Percentiles rank a stretch among this genome's conserved stretches.
phyloP scores from a whole-genome alignment of 2,329 filamentous ascomycete species.

The Cordyceps pruinosa region DNA sequence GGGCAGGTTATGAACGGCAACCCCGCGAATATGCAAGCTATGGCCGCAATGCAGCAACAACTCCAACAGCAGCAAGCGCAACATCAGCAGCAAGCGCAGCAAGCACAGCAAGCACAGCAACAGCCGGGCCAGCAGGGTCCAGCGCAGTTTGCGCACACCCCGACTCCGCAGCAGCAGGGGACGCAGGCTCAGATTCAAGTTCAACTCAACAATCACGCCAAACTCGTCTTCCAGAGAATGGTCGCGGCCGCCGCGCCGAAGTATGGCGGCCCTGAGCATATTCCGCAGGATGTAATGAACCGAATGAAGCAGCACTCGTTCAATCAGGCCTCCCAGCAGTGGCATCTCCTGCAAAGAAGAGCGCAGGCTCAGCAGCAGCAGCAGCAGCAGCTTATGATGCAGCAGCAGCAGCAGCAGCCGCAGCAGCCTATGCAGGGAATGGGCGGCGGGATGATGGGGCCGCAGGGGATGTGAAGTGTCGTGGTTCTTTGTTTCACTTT shows the following conservation, averaged over 20 bases:
- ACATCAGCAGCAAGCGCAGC: conserved; percentile 24
- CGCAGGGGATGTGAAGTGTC: conserved; percentile 37
- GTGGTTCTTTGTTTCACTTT: background rate
- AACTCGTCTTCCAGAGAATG: conserved; percentile 33
- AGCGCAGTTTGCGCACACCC: conserved; percentile 16
- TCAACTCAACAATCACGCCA: conserved; percentile 28
- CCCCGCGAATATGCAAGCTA: conserved; percentile 23
- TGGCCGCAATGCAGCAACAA: conserved; percentile 25
- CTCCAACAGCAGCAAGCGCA: conserved; percentile 28
- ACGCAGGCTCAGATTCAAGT: conserved; percentile 20
- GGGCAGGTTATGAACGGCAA: conserved; percentile 27
- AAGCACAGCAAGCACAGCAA: conserved; percentile 22
- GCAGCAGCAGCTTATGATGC: conserved; percentile 28
- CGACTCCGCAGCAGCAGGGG: background rate
- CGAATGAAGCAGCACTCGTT: conserved; percentile 38
- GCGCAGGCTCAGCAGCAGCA: conserved; percentile 20
- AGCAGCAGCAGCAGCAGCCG: conserved; percentile 28
- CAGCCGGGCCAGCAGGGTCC: conserved; percentile 24
- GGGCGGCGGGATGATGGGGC: conserved; percentile 50
- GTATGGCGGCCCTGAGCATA: conserved; percentile 36
- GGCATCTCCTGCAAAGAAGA: conserved; percentile 24
- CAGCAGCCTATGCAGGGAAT: conserved; percentile 44
- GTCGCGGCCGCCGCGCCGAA: conserved; percentile 27
- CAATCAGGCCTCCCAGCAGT: conserved; percentile 24
- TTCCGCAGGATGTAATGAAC: conserved; percentile 39